Conservation (phyloP, 352 stramenopile genomes). For the Phytophthora pini region DNA sequence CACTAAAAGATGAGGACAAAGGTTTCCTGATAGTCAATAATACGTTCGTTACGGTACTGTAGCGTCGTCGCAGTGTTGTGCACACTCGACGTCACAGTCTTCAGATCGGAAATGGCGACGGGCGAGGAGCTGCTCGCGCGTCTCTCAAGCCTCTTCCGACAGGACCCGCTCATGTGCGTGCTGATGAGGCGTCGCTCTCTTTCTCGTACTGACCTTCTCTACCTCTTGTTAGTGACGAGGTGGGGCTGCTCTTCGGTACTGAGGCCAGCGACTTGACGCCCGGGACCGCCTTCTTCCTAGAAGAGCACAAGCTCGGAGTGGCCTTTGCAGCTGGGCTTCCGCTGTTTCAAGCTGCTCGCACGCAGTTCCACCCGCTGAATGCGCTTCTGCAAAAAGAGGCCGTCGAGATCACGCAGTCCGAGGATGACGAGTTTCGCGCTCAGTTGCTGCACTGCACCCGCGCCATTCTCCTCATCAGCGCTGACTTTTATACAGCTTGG, state of each 20-base stretch:
- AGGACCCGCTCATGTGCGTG: slow-evolving; percentile 75
- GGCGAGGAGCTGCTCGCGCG: slow-evolving; percentile 45
- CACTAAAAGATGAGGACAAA: too few relatives aligned
- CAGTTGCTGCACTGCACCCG: slow-evolving; percentile 64
- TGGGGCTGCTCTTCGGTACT: slow-evolving; percentile 71
- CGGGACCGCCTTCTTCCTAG: slow-evolving; percentile 70
- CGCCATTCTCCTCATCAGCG: slow-evolving; percentile 74
- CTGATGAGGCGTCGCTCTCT: background rate
- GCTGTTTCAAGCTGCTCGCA: slow-evolving; percentile 64
- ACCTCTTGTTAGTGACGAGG: slow-evolving; percentile 61
- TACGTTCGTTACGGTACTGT: too few relatives aligned
- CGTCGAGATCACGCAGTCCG: slow-evolving; percentile 4
- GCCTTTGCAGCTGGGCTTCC: slow-evolving; percentile 54
- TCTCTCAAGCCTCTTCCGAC: slow-evolving; percentile 54
- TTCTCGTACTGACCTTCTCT: background rate
- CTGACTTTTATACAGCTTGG: slow-evolving; percentile 89
- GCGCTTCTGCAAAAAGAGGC: slow-evolving; percentile 26
- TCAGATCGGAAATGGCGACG: slow-evolving; percentile 12
- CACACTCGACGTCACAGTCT: too few relatives aligned
- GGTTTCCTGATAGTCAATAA: too few relatives aligned
- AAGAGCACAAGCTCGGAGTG: slow-evolving; percentile 83
- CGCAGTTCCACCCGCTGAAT: slow-evolving; percentile 60
- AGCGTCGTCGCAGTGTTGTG: too few relatives aligned
- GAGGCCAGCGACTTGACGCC: slow-evolving; percentile 50
- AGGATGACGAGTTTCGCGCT: slow-evolving; percentile 10